Percentiles rank a stretch among this genome's conserved stretches.
These are phyloP conservation scores for Colletotrichum sp. DNA, from an alignment of 2,329 filamentous ascomycete genomes.

Conservation along the genomic window DNA sequence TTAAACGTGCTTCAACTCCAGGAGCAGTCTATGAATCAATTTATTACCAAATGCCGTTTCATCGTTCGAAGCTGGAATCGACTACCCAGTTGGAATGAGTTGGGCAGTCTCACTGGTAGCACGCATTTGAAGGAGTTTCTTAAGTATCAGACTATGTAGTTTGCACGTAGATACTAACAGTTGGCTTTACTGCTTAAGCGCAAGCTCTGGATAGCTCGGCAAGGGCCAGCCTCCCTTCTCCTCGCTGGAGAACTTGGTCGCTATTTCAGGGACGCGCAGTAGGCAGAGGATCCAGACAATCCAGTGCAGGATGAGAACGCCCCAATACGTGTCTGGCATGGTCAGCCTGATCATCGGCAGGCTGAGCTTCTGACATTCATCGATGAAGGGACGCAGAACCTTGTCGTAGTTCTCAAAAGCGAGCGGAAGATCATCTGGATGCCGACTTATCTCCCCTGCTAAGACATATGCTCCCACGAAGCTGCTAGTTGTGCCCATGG, in stretches of 20 bases:
- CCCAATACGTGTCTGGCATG: constrained; percentile 8
- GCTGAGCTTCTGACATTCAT: constrained; percentile 4
- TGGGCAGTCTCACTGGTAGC: not conserved
- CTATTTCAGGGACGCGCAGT: constrained; percentile 4
- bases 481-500: constrained; percentile 48
- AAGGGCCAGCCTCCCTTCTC: not conserved
- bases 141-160: not conserved
- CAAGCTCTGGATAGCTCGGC: not conserved
- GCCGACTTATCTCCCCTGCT: constrained; percentile 48
- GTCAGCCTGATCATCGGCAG: not conserved
- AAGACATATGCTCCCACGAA: constrained; percentile 55
- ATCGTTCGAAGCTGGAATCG: not conserved
- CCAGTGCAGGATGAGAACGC: not conserved
- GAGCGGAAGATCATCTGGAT: not conserved
- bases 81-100: not conserved
- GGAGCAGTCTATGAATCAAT: not conserved
- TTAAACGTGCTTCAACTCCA: not conserved
- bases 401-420: constrained; percentile 13
- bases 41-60: not conserved
- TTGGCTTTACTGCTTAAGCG: not conserved
- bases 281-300: constrained; percentile 13
- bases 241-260: not conserved
- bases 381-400: constrained; percentile 5
- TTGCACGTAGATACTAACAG: not conserved
- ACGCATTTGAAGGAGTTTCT: not conserved